Base-by-base conservation (phyloP, 768 basidiomycete genomes). In the Kockovaella imperatae region DNA sequence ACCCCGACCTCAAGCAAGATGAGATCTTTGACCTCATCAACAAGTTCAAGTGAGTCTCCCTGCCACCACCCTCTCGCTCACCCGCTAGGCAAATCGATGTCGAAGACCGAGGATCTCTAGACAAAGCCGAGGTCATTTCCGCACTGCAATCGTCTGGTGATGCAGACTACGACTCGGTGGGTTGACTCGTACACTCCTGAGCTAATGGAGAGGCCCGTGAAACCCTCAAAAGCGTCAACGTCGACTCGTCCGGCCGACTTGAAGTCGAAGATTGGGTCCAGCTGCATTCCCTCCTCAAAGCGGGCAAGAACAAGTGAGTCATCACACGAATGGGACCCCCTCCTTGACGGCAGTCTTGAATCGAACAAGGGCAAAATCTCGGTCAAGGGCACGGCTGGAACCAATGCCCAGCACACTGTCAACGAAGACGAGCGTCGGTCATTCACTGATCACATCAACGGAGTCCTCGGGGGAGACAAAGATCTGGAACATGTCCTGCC, bases 221-320 rank as follows among this genome's bases (percentile, higher is more conserved):
- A 54, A 75, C 91, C 0, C 76, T 99, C 70, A 99, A 99, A 74
- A 79, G 83, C 58, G 91, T 96, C 65, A 85, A 83, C 50, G 82
- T 96, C 42, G 93, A 97, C 70, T 84, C 93, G 4, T 87, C 85
- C 70, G 93, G 95, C 36, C 87, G 89, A 71, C 83, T 99, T 50
- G 95, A 96, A 72, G 75, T 97, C 50, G 95, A 97, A 59, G 95
- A 97, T 67, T 99, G 88, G 84, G 91, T 97, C 36, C 93, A 97
- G 80, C 86, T 91, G 55, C 52, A 61, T 45, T 67, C 58, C 0
- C 38, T 67, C 0, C 44, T 67, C 35, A 52, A 50, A 39, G 43
- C 48, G 8, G 52, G 50, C 2, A 67, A 67, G 52, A 50, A 59
- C 61, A 18, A 55, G 60, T 45, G 29, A n/a, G 29, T 18, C 4